Conservation (phyloP, 176 grass and related monocot genomes). For the Alopecurus myosuroides region DNA sequence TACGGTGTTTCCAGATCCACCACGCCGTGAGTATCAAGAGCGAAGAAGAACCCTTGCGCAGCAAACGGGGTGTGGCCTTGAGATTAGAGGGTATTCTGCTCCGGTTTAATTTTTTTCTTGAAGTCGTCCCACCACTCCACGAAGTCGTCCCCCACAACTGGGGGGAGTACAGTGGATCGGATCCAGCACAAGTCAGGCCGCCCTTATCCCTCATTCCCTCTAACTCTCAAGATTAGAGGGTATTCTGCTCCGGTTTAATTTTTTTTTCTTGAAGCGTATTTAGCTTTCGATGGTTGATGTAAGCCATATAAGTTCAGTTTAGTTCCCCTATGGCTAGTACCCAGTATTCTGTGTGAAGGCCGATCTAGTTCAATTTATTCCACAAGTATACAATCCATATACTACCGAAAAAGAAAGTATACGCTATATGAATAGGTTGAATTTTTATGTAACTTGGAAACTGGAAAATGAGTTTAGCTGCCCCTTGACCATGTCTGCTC, state of each 20-base stretch:
- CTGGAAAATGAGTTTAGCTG: slow-evolving; percentile 8
- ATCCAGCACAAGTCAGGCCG: no score
- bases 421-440: background rate
- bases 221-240: background rate
- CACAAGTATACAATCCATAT: background rate
- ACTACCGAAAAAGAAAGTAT: background rate
- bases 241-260: no score
- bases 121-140: no score
- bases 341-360: background rate
- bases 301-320: background rate
- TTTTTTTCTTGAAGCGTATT: background rate
- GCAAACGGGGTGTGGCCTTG: no score
- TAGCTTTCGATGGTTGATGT: background rate
- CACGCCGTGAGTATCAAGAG: no score
- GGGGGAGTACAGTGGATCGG: no score
- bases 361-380: background rate
- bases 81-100: no score
- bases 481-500: background rate
- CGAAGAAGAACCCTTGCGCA: no score
- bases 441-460: slow-evolving; percentile 13
- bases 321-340: background rate
- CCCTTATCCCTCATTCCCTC: background rate
- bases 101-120: no score
- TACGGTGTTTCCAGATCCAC: no score
- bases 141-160: no score